phyloP scores from a whole-genome alignment of 306 rosid species.

The Dryas octopetala region DNA sequence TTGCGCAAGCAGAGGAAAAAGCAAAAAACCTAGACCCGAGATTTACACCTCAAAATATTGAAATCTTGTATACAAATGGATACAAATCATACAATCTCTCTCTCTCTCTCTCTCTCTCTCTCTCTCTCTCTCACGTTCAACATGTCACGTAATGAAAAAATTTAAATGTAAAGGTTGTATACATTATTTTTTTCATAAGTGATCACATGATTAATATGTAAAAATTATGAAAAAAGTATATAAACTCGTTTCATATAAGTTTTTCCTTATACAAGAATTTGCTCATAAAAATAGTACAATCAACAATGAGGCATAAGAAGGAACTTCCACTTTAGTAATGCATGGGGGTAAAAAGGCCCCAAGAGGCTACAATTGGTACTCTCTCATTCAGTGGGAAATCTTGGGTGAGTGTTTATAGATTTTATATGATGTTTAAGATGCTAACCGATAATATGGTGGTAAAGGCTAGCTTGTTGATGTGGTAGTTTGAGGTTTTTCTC shows the following conservation, averaged over 20 bases:
- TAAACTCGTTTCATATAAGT: too few species aligned
- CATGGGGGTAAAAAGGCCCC: conserved; percentile 1
- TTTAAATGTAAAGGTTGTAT: too few species aligned
- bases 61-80: too few species aligned
- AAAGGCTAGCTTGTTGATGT: neutral
- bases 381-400: conserved; percentile 6
- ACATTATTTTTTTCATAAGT: too few species aligned
- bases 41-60: neutral
- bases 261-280: neutral
- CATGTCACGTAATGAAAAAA: too few species aligned
- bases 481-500: neutral
- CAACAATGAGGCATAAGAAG: conserved; percentile 7
- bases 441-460: neutral
- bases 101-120: too few species aligned
- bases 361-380: conserved; percentile 10
- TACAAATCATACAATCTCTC: too few species aligned
- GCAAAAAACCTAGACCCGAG: conserved; percentile 6
- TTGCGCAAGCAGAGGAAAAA: neutral
- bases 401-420: conserved; percentile 10
- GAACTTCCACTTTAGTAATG: conserved; percentile 6
- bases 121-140: too few species aligned
- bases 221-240: too few species aligned
- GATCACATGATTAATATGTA: too few species aligned
- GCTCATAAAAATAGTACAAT: neutral
- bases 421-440: neutral